phyloP scores from a whole-genome alignment of 164 flowering plant species.

The Vitis vinifera region DNA sequence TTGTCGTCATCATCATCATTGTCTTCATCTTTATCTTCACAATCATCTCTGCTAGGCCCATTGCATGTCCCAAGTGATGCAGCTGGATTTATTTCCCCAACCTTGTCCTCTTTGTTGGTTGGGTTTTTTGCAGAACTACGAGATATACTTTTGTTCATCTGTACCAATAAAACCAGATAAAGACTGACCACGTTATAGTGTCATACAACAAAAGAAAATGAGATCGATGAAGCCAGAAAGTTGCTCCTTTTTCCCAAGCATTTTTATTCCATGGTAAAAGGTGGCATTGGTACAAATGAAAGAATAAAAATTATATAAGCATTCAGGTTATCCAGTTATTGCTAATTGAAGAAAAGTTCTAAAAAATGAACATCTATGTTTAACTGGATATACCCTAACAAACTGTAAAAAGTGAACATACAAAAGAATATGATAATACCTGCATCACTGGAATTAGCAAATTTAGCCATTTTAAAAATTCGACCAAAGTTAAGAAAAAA shows the following conservation, averaged over 20 bases:
- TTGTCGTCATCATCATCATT: conserved; percentile 12
- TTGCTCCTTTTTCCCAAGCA: no score
- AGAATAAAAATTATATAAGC: no score
- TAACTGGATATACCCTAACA: no score
- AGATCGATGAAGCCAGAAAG: background rate
- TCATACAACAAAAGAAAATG: background rate
- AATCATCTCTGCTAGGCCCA: conserved; percentile 27
- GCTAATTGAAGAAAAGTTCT: no score
- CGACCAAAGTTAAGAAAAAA: background rate
- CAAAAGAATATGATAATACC: no score
- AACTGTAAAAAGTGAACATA: no score
- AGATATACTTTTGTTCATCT: conserved; percentile 76
- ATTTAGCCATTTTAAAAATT: no score
- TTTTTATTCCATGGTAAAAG: no score
- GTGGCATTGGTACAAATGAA: no score
- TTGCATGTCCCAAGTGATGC: conserved; percentile 62
- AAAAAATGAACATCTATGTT: no score
- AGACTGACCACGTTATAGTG: background rate
- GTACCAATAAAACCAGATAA: conserved; percentile 17
- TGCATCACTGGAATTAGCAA: no score
- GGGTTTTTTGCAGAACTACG: conserved; percentile 18
- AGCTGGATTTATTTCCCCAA: conserved; percentile 48
- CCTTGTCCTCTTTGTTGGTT: conserved; percentile 36
- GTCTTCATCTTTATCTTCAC: conserved; percentile 4
- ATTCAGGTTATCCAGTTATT: no score